Percentiles rank a stretch among this genome's conserved stretches.
These are phyloP conservation scores for Hypholoma fasciculare DNA, from an alignment of 768 basidiomycete species.

Conservation along the genomic window DNA sequence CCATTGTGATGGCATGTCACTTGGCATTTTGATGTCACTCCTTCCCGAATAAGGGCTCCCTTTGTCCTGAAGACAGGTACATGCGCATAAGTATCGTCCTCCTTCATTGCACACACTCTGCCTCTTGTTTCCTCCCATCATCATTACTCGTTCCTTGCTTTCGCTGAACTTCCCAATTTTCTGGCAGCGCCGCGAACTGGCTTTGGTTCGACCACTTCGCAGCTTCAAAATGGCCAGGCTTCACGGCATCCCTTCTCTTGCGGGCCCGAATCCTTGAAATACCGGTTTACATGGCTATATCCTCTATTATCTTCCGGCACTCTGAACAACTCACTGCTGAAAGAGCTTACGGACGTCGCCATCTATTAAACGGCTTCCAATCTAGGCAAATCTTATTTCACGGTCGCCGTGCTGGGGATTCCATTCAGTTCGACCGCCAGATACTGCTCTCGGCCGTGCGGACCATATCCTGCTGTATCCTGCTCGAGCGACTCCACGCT, in stretches of 20 bases:
- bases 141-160: background rate
- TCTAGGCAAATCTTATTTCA: background rate
- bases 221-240: background rate
- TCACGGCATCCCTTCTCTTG: background rate
- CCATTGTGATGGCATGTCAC: background rate
- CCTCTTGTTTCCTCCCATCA: background rate
- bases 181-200: background rate
- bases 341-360: too few species aligned
- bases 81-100: background rate
- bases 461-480: background rate
- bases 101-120: background rate
- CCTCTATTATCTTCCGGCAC: background rate
- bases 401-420: background rate
- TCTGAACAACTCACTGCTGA: background rate
- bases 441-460: background rate
- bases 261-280: background rate
- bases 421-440: background rate
- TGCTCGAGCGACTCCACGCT: background rate
- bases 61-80: constrained; percentile 8
- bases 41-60: constrained; percentile 7
- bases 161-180: background rate
- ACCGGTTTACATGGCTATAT: background rate
- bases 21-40: background rate
- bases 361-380: background rate
- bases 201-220: background rate